Evolutionary conservation across 139 green algal species (phyloP).

Genomic region (Chlorella sorokiniana): DNA sequence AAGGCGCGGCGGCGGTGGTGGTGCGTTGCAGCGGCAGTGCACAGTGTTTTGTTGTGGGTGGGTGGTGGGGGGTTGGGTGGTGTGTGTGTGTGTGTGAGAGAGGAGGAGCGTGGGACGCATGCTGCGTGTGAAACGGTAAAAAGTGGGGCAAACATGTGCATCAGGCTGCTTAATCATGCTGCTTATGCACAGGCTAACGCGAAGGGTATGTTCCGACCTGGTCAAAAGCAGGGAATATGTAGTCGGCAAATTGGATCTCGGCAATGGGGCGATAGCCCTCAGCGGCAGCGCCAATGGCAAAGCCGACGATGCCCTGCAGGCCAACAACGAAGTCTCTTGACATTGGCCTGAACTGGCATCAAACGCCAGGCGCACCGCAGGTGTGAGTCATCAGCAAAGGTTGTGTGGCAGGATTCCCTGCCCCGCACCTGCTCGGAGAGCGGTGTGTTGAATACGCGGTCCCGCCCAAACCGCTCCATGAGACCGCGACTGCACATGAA

Average conservation of each 20-base stretch:
- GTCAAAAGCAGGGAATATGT: slow-evolving; percentile 95
- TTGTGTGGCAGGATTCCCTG: no score
- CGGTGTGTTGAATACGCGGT: slow-evolving; percentile 94
- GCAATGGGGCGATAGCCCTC: slow-evolving; percentile 79
- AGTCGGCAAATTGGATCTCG: slow-evolving; percentile 64
- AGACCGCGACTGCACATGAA: slow-evolving; percentile 91
- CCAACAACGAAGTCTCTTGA: neutral
- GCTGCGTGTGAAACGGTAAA: no score
- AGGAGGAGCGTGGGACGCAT: no score
- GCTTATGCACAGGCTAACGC: no score
- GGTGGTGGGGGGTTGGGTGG: no score
- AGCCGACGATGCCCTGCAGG: slow-evolving; percentile 88
- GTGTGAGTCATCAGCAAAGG: no score
- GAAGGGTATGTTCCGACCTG: slow-evolving; percentile 51
- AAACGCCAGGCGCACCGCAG: no score
- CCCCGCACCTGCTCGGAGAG: slow-evolving; percentile 81
- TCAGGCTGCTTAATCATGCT: no score
- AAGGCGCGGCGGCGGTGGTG: neutral
- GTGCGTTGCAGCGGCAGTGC: neutral
- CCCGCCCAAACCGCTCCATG: slow-evolving; percentile 70
- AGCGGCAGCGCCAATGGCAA: slow-evolving; percentile 84
- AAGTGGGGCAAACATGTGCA: no score
- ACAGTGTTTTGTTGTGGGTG: no score
- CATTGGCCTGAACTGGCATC: no score
- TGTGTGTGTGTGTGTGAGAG: no score